Conservation (phyloP, 768 basidiomycete species). For the Suillus fuscotomentosus region DNA sequence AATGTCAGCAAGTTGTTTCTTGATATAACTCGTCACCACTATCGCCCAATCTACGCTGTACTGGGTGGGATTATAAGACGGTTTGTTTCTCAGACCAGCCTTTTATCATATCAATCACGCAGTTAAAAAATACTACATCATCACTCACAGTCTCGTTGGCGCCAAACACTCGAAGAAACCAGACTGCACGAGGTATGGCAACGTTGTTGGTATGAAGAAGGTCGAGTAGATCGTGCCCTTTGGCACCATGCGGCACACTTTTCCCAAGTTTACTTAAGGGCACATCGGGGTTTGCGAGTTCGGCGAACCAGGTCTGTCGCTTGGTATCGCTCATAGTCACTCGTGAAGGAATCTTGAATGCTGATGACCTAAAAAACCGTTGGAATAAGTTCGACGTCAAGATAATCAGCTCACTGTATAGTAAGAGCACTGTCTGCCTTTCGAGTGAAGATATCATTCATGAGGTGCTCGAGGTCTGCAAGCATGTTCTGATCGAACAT, state of each 20-base stretch:
- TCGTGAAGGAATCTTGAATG: constrained; percentile 79
- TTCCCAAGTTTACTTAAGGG: constrained; percentile 81
- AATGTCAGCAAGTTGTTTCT: constrained; percentile 80
- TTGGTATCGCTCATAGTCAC: constrained; percentile 80
- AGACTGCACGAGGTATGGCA: constrained; percentile 78
- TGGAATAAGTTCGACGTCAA: not conserved
- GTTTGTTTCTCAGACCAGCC: constrained; percentile 77
- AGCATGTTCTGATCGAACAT: constrained; percentile 53
- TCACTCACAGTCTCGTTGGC: constrained; percentile 76
- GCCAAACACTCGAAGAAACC: constrained; percentile 85
- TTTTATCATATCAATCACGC: constrained; percentile 22
- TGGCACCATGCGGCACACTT: constrained; percentile 83
- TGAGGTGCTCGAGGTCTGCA: constrained; percentile 64
- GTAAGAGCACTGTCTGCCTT: constrained; percentile 53
- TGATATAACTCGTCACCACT: constrained; percentile 76
- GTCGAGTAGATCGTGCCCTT: constrained; percentile 82
- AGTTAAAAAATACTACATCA: not conserved
- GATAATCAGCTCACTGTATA: constrained; percentile 55
- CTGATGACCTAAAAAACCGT: constrained; percentile 40
- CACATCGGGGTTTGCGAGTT: constrained; percentile 77
- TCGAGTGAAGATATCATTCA: constrained; percentile 72
- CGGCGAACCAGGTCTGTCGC: constrained; percentile 79
- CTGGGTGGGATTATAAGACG: constrained; percentile 76
- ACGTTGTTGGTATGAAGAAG: constrained; percentile 74
- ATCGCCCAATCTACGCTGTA: constrained; percentile 87